phyloP scores from a whole-genome alignment of 2,329 filamentous ascomycete genomes.

The Fusarium buxicola region DNA sequence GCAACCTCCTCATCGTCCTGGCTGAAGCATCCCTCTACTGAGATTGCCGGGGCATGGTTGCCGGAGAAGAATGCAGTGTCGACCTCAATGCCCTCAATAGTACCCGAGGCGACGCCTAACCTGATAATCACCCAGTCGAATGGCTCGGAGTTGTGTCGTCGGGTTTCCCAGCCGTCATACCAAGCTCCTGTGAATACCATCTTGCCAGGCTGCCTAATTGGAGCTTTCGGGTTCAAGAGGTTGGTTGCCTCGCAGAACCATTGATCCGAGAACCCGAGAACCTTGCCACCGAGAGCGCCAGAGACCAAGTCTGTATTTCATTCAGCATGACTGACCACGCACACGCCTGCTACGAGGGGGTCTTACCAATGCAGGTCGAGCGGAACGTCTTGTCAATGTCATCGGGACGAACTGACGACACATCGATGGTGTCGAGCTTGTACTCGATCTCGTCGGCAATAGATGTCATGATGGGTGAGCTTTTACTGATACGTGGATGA shows the following conservation, averaged over 20 bases:
- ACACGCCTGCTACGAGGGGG: too few relatives aligned
- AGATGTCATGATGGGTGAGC: constrained; percentile 46
- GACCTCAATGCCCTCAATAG: constrained; percentile 79
- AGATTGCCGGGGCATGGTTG: constrained; percentile 84
- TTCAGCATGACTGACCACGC: not conserved
- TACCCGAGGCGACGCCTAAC: constrained; percentile 76
- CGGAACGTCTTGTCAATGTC: constrained; percentile 72
- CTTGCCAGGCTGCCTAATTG: constrained; percentile 72
- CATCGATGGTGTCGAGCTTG: constrained; percentile 65
- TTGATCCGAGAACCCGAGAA: constrained; percentile 74
- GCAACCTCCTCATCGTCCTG: constrained; percentile 72
- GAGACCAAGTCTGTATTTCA: constrained; percentile 67
- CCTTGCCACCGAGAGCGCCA: constrained; percentile 69
- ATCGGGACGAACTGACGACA: constrained; percentile 60
- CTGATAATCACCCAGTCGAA: constrained; percentile 77
- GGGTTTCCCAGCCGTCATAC: constrained; percentile 79
- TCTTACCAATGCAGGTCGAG: constrained; percentile 70
- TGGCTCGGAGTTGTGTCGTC: constrained; percentile 71
- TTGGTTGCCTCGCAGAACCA: constrained; percentile 76
- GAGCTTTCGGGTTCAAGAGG: constrained; percentile 71
- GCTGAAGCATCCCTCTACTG: constrained; percentile 80
- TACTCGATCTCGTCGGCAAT: constrained; percentile 63
- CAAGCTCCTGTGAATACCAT: constrained; percentile 77
- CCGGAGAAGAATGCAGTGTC: constrained; percentile 86
- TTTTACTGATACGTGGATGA: not conserved